A percentile compares a stretch with the other conserved stretches of the same genome.
These are phyloP conservation scores for Cryptosporidium muris DNA, from an alignment of 169 alveolate genomes.

Conservation along the genomic window DNA sequence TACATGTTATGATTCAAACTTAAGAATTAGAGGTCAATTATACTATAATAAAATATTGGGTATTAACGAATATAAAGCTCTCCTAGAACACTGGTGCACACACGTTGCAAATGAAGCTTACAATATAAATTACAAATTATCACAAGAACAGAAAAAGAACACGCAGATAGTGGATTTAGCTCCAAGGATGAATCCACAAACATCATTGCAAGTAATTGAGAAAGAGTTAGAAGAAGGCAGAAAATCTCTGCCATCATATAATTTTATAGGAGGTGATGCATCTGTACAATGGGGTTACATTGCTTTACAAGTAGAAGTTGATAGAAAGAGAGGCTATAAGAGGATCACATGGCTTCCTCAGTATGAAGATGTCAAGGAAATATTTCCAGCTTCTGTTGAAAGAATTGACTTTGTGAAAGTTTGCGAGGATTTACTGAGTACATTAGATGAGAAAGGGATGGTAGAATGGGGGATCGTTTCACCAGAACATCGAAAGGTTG, in stretches of 20 bases:
- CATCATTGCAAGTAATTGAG: conserved; percentile 38
- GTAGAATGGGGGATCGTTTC: conserved; percentile 67
- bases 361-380: conserved; percentile 30
- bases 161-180: conserved; percentile 15
- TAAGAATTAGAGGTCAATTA: conserved; percentile 44
- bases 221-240: conserved; percentile 2
- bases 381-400: conserved; percentile 57
- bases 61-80: conserved; percentile 19
- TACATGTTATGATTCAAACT: conserved; percentile 30
- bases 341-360: conserved; percentile 66
- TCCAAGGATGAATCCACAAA: conserved; percentile 61
- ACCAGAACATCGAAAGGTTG: conserved; percentile 59
- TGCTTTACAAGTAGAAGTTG: conserved; percentile 47
- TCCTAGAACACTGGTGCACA: conserved; percentile 62
- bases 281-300: conserved; percentile 47
- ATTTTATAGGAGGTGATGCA: conserved; percentile 49
- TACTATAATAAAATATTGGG: conserved; percentile 8
- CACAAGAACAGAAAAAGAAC: conserved; percentile 23
- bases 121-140: conserved; percentile 18
- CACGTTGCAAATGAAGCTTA: conserved; percentile 62
- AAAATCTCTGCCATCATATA: neutral
- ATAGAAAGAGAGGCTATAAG: conserved; percentile 18
- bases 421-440: conserved; percentile 21
- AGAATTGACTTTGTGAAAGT: conserved; percentile 47
- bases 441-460: conserved; percentile 20